Evolutionary conservation across 2,329 filamentous ascomycete species (phyloP).

Genomic region (Stagonosporopsis vannaccii): DNA sequence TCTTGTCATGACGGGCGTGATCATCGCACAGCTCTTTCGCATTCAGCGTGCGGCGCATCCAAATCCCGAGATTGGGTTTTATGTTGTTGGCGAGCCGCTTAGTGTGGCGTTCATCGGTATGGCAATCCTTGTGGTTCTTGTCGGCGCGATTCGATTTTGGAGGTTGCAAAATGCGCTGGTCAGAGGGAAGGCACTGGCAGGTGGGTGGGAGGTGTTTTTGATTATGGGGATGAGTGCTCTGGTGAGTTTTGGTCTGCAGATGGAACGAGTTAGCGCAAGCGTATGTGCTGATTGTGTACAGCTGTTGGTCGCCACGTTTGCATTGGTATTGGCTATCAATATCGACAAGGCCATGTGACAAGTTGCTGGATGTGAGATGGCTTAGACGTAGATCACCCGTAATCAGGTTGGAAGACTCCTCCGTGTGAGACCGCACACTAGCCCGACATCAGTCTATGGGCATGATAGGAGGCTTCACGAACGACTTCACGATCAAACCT

Average conservation of each 20-base stretch:
- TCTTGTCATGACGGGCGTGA: constrained; percentile 71
- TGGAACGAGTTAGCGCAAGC: too few relatives aligned
- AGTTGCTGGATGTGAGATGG: background rate
- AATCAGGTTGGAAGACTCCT: background rate
- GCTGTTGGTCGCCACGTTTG: constrained; percentile 29
- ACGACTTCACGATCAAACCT: background rate
- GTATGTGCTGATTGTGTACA: constrained; percentile 13
- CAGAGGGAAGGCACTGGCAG: constrained; percentile 63
- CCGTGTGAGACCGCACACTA: too few relatives aligned
- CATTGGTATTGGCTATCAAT: constrained; percentile 25
- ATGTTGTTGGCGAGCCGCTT: constrained; percentile 67
- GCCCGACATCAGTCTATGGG: background rate
- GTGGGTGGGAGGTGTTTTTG: constrained; percentile 65
- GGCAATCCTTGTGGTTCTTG: constrained; percentile 57
- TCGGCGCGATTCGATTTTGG: constrained; percentile 68
- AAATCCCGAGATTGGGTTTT: constrained; percentile 63
- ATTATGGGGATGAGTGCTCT: constrained; percentile 57
- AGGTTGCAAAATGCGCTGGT: constrained; percentile 66
- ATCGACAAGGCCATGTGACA: constrained; percentile 22
- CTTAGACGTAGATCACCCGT: too few relatives aligned
- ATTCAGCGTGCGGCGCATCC: constrained; percentile 60
- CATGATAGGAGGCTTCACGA: background rate
- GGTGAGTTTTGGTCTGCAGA: constrained; percentile 52
- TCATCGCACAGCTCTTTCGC: constrained; percentile 72
- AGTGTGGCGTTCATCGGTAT: constrained; percentile 57